These are phyloP conservation scores for Globisporangium cystogenes DNA, from an alignment of 352 stramenopile genomes.

Conservation along the genomic window DNA sequence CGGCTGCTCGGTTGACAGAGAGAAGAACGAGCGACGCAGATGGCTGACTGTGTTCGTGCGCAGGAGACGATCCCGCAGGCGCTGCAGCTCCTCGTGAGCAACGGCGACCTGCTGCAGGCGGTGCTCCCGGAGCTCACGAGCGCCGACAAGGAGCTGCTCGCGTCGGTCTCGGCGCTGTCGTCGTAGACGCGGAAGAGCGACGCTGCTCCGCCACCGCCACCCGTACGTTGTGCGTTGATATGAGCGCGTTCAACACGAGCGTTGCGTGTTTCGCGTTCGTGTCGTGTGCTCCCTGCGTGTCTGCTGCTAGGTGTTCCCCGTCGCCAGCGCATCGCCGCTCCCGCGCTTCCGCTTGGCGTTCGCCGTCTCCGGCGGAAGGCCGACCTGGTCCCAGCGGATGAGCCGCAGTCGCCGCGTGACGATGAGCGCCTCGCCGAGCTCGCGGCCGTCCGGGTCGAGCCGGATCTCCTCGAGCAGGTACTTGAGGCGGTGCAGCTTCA, in stretches of 20 bases:
- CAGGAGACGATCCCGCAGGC: slow-evolving; percentile 56
- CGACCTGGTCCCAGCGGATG: slow-evolving; percentile 60
- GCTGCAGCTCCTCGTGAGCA: slow-evolving; percentile 43
- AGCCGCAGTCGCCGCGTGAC: slow-evolving; percentile 55
- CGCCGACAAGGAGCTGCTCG: slow-evolving; percentile 60
- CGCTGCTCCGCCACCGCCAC: background rate
- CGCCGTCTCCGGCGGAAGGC: slow-evolving; percentile 5
- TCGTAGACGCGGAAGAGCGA: slow-evolving; percentile 16
- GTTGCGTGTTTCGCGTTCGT: background rate
- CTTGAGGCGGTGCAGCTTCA: slow-evolving; percentile 70
- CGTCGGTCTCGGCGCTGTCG: slow-evolving; percentile 35
- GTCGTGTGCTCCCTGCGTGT: no score
- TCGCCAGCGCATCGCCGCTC: background rate
- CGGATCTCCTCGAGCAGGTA: slow-evolving; percentile 70
- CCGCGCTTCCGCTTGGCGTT: slow-evolving; percentile 11
- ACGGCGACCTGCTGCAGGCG: slow-evolving; percentile 43
- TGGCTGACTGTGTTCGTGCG: background rate
- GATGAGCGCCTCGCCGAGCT: slow-evolving; percentile 48
- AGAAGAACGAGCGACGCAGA: background rate
- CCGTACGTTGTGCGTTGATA: background rate
- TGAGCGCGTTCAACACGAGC: background rate
- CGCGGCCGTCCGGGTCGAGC: slow-evolving; percentile 47
- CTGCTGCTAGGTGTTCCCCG: slow-evolving; percentile 1
- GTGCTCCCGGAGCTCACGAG: slow-evolving; percentile 68
- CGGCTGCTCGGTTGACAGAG: background rate